Percentiles rank a stretch among this genome's conserved stretches.
Conservation (phyloP, 2,329 filamentous ascomycete genomes). For the Scytalidium sp. region DNA sequence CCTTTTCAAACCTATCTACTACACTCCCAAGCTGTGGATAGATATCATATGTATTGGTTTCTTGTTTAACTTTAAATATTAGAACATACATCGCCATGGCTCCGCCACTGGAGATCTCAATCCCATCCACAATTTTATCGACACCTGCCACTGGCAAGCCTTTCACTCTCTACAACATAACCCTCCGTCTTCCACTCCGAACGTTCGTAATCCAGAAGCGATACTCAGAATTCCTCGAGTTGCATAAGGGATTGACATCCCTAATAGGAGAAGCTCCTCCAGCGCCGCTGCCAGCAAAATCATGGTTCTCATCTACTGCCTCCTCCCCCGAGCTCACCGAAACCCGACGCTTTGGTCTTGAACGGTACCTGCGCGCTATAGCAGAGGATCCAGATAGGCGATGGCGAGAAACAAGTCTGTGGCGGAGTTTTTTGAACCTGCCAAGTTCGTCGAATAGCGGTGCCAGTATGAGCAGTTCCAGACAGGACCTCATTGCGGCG, state of each 20-base stretch:
- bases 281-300: constrained; percentile 65
- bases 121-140: constrained; percentile 61
- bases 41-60: not conserved
- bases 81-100: constrained; percentile 43
- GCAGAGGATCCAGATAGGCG: constrained; percentile 69
- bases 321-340: constrained; percentile 68
- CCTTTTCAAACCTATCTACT: not conserved
- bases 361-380: constrained; percentile 69
- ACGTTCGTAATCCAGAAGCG: constrained; percentile 76
- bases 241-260: constrained; percentile 61
- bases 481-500: constrained; percentile 25
- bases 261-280: constrained; percentile 64
- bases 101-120: constrained; percentile 64
- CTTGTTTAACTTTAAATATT: not conserved
- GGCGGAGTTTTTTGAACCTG: constrained; percentile 72
- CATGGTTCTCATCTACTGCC: constrained; percentile 74
- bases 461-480: constrained; percentile 28
- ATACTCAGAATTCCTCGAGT: constrained; percentile 73
- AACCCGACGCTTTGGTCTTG: constrained; percentile 63
- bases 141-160: constrained; percentile 47
- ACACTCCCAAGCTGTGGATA: not conserved
- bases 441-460: constrained; percentile 39
- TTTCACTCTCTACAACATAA: constrained; percentile 77
- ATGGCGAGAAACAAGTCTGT: constrained; percentile 72
- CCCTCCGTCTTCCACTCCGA: constrained; percentile 70